Conservation (phyloP, 192 early-diverging fungal species). For the Gonapodya sp. region DNA sequence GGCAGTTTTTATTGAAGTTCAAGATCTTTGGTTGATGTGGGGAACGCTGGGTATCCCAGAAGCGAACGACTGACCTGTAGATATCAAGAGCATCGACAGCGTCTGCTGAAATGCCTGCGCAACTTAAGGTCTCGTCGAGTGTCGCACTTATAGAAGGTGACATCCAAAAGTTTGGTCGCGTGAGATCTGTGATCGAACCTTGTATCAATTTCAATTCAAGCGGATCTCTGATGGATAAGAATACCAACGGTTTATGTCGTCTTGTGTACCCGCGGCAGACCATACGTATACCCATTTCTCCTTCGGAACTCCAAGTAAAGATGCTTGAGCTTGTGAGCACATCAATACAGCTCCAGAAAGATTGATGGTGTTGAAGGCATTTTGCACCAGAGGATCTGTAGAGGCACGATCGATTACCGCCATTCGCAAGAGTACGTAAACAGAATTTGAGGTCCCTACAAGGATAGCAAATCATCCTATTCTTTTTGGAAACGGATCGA, state of each 20-base stretch:
- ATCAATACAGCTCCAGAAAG: not conserved
- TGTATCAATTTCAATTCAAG: too few species aligned
- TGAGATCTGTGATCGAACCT: not conserved
- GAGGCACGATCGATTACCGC: not conserved
- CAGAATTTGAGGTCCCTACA: not conserved
- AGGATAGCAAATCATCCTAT: constrained; percentile 9
- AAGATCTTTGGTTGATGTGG: too few species aligned
- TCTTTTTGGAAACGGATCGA: not conserved
- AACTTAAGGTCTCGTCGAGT: not conserved
- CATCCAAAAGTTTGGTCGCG: not conserved
- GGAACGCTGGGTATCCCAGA: too few species aligned
- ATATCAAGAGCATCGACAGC: not conserved
- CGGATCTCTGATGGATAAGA: not conserved
- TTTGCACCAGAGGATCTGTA: constrained; percentile 5
- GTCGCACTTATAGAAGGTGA: not conserved
- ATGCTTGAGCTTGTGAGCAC: not conserved
- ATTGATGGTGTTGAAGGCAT: constrained; percentile 7
- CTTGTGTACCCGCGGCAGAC: not conserved
- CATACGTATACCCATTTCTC: not conserved
- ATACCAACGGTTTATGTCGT: not conserved
- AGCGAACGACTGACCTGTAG: too few species aligned
- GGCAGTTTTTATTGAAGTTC: too few species aligned
- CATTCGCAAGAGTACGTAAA: not conserved
- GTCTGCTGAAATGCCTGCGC: not conserved
- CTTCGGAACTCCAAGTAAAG: not conserved